Base-by-base conservation (phyloP, 768 basidiomycete species). In the Calocybe gangraenosa region DNA sequence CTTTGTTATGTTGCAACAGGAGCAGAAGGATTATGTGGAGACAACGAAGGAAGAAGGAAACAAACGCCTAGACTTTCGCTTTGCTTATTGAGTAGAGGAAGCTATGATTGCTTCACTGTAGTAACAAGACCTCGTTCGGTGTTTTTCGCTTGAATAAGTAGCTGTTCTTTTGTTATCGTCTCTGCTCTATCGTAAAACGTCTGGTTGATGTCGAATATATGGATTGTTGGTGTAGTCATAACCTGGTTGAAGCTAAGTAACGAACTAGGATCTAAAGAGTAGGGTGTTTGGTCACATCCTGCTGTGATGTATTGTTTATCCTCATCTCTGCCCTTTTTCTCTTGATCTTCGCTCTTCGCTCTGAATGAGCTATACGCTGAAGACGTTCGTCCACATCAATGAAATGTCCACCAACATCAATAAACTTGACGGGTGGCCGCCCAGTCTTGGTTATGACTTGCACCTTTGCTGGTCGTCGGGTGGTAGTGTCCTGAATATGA, bases 351-450 rank as follows among this genome's bases (percentile, higher is more conserved):
- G 71, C 64, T 48, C 79, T 69, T 35, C 81, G 72, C 50, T 73
- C 70, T 0, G 76, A 71, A 46, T 68, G 68, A 18, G 70, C 68
- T 43, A 75, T 69, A 34, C 84, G 70, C 48, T 70, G 69, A 40
- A 70, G 52, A 9, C 70, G 73, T 40, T 79, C 79, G 33, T 75
- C 71, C 22, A 74, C 61, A 35, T 87, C 73, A 44, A 89, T 57
- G 59, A 85, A 89, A 58, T 81, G 76, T 18, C 75, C 74, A 1
- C 88, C 88, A 3, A 90, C 78, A 56, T 92, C 88, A 14, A 86
- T 65, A 53, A 92, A 87, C 56, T 74, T 75, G 37, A 86, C 70
- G 2, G 76, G 57, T 7, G 82, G 73, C 32, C 80, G 78, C 13
- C 76, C 76, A 7, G 58, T 53, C 18, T 66, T 68, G 35, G 63